Evolutionary conservation across 352 stramenopile genomes (phyloP), one percentile per base, ranked within the genome.

Genomic region (Phytophthora colocasiae): DNA sequence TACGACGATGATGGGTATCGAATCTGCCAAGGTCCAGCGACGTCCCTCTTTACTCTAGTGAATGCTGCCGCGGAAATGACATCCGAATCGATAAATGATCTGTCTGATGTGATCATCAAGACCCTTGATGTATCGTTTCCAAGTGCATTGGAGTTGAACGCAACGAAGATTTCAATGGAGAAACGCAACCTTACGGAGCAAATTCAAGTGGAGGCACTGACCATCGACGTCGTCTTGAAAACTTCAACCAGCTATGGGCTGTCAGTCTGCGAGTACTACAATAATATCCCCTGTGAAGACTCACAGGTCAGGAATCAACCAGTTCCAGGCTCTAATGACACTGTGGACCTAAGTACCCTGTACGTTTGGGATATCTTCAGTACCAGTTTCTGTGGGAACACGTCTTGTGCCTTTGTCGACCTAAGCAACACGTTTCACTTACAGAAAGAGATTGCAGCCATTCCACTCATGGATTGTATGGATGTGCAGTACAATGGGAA

Each of bases 401-500:
- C 46, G 17, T 73, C 69, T 19, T 80, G 73, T 57, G 49, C 65
- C 4, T 80, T 80, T 45, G 65, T 73, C 31, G 73, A 81, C 56
- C 31, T n/a, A 5, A 78, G 69, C 29, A n/a, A 55, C 41, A 63
- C 64, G 0, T 81, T 81, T 36, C 17, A 61, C 8, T 64, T 81
- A 4, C 73, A 78, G 49, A 72, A 72, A 17, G 73, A 81, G 55
- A 59, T 81, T 27, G 73, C 56, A 10, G 52, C 78, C 19, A 71
- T 78, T 32, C 69, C 73, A 1, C 58, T 67, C 7, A 62, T 72
- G 45, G 39, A 48, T 34, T 81, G 73, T 63, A 29, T 31, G 1
- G 40, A 71, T 22, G 40, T 87, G 12, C 46, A 85, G 48, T 87
- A 87, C 71, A 66, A 66, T 52, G 59, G 53, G 51, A 76, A 83